A percentile compares a stretch with the other conserved stretches of the same genome.
These are phyloP conservation scores for Kwoniella bestiolae DNA, from an alignment of 768 basidiomycete species.

Conservation along the genomic window DNA sequence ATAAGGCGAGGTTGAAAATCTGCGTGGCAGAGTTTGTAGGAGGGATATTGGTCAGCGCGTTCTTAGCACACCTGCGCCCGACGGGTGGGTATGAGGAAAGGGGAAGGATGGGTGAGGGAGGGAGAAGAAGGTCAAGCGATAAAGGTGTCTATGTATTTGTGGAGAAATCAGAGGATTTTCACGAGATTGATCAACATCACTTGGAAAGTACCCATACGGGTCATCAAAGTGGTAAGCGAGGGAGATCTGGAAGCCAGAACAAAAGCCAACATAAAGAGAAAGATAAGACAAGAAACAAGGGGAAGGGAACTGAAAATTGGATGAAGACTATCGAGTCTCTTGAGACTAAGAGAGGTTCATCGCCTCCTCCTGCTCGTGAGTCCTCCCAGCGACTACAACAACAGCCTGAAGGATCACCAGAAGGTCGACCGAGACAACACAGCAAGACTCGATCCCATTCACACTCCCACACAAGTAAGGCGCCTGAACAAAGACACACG, in stretches of 20 bases:
- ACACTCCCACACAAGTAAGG: too few species aligned
- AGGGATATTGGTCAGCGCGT: neutral
- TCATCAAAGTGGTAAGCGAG: too few species aligned
- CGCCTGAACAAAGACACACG: too few species aligned
- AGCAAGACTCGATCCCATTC: neutral
- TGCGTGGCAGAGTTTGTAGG: conserved; percentile 14
- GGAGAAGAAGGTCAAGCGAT: neutral
- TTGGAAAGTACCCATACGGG: neutral
- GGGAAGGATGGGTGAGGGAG: too few species aligned
- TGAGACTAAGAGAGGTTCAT: neutral
- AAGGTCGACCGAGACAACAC: neutral
- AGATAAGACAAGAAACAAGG: neutral
- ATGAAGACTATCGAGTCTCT: neutral
- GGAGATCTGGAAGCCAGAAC: neutral
- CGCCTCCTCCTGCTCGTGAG: conserved; percentile 2
- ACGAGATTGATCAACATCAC: neutral
- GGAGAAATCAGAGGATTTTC: neutral
- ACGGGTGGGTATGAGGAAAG: neutral
- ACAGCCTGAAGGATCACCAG: neutral
- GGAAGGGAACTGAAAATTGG: conserved; percentile 5
- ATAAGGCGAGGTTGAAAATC: conserved; percentile 16
- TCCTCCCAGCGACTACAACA: too few species aligned
- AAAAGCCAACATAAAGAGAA: neutral
- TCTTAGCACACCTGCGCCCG: neutral
- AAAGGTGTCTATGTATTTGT: neutral